These are phyloP conservation scores for Coemansia sp. DNA, from an alignment of 192 early-diverging fungal species.

Conservation along the genomic window DNA sequence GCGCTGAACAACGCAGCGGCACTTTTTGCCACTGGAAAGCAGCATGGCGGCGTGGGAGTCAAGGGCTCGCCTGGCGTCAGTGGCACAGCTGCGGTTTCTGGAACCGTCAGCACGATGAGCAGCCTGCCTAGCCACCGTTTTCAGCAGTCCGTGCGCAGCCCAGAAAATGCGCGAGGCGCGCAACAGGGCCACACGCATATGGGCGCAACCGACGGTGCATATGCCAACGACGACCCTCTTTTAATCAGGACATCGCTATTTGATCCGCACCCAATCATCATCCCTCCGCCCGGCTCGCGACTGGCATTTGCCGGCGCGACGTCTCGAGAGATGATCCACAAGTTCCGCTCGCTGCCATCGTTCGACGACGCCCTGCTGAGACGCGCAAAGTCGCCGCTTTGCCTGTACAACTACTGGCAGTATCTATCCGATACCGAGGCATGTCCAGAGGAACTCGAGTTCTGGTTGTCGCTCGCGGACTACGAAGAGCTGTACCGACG, in stretches of 20 bases:
- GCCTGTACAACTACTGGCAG: conserved; percentile 75
- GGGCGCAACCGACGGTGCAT: conserved; percentile 6
- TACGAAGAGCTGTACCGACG: conserved; percentile 67
- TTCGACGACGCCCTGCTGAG: conserved; percentile 66
- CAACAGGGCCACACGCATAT: conserved; percentile 5
- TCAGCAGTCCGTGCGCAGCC: conserved; percentile 4
- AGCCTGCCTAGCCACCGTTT: conserved; percentile 18
- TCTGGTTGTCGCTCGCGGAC: conserved; percentile 70
- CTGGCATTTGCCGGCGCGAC: conserved; percentile 45
- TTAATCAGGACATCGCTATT: conserved; percentile 35
- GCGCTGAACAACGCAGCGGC: conserved; percentile 35
- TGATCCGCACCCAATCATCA: conserved; percentile 48
- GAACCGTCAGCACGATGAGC: conserved; percentile 27
- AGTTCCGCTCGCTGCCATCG: conserved; percentile 58
- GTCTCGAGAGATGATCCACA: conserved; percentile 26
- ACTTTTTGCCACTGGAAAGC: conserved; percentile 18
- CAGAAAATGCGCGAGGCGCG: neutral
- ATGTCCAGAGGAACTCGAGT: conserved; percentile 69
- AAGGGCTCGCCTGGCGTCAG: neutral
- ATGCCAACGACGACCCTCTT: conserved; percentile 6
- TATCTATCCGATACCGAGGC: conserved; percentile 66
- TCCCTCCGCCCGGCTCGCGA: conserved; percentile 46
- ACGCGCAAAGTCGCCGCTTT: conserved; percentile 66
- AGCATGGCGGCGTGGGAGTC: conserved; percentile 7
- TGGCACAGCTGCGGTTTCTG: conserved; percentile 8